Conservation (phyloP, 805 yeast species). For the Zygoascus ofunaensis region DNA sequence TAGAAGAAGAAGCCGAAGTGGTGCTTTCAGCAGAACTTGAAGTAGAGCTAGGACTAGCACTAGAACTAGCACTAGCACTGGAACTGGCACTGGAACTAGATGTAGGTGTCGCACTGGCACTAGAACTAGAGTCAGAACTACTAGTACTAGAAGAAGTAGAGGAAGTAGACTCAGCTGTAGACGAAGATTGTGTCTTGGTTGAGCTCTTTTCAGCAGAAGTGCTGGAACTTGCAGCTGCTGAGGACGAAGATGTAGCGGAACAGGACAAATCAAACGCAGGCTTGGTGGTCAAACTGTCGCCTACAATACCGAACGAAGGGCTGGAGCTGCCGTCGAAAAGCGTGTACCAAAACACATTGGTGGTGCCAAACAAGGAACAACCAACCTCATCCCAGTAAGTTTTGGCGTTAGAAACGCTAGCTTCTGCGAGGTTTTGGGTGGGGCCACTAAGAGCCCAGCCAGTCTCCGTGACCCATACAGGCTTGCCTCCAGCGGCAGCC, state of each 20-base stretch:
- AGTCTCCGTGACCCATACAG: slow-evolving; percentile 87
- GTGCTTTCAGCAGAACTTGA: slow-evolving; percentile 7
- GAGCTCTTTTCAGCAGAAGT: slow-evolving; percentile 2
- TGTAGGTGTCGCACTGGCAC: slow-evolving; percentile 2
- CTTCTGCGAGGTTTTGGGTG: slow-evolving; percentile 48
- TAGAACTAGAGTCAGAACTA: slow-evolving; percentile 1
- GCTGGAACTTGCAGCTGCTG: slow-evolving; percentile 7
- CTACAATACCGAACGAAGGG: slow-evolving; percentile 18
- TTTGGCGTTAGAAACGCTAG: slow-evolving; percentile 57
- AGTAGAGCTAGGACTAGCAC: slow-evolving; percentile 4
- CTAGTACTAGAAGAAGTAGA: slow-evolving; percentile 1
- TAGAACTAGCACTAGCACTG: slow-evolving; percentile 6
- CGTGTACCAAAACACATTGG: slow-evolving; percentile 18
- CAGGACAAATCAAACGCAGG: slow-evolving; percentile 17
- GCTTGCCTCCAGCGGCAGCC: slow-evolving; percentile 69
- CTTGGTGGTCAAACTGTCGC: slow-evolving; percentile 7
- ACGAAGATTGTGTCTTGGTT: slow-evolving; percentile 5
- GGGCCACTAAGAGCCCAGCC: slow-evolving; percentile 88
- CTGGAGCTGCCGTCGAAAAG: slow-evolving; percentile 16
- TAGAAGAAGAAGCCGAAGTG: slow-evolving; percentile 7
- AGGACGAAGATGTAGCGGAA: slow-evolving; percentile 9
- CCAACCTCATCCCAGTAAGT: slow-evolving; percentile 69
- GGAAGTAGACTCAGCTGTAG: slow-evolving; percentile 7
- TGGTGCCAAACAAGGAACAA: slow-evolving; percentile 38
- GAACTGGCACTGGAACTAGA: slow-evolving; percentile 6